A percentile compares a stretch with the other conserved stretches of the same genome.
These are phyloP conservation scores for Chalciporus chontae DNA, from an alignment of 768 basidiomycete species.

Conservation along the genomic window DNA sequence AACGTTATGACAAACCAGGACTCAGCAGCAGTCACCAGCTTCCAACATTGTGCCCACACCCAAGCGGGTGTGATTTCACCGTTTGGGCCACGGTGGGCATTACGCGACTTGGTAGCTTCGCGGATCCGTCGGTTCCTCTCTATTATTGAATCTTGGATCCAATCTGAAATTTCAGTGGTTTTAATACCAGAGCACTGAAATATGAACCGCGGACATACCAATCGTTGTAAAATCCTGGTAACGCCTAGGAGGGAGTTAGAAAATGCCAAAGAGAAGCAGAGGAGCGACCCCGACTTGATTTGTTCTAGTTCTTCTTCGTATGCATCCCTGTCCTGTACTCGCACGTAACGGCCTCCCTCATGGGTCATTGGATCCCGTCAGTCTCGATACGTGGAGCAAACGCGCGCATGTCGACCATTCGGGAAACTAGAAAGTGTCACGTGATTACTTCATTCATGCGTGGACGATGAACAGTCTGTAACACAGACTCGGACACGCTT, in stretches of 20 bases:
- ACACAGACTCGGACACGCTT: too few species aligned
- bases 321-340: conserved; percentile 33
- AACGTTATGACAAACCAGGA: conserved; percentile 91
- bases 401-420: neutral
- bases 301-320: conserved; percentile 66
- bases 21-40: conserved; percentile 67
- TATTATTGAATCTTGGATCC: conserved; percentile 93
- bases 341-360: conserved; percentile 22
- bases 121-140: conserved; percentile 80
- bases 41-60: conserved; percentile 61
- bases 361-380: conserved; percentile 20
- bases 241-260: conserved; percentile 48
- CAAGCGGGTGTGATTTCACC: conserved; percentile 51
- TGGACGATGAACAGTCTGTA: too few species aligned
- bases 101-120: conserved; percentile 41
- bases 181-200: conserved; percentile 11
- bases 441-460: conserved; percentile 13
- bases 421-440: conserved; percentile 8
- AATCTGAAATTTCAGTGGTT: conserved; percentile 53
- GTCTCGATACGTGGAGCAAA: neutral
- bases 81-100: conserved; percentile 44
- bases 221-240: conserved; percentile 97
- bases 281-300: conserved; percentile 45
- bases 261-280: neutral
- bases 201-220: conserved; percentile 47